Conservation (phyloP, 2,329 filamentous ascomycete genomes). For the Lasiodiplodia hormozganensis region DNA sequence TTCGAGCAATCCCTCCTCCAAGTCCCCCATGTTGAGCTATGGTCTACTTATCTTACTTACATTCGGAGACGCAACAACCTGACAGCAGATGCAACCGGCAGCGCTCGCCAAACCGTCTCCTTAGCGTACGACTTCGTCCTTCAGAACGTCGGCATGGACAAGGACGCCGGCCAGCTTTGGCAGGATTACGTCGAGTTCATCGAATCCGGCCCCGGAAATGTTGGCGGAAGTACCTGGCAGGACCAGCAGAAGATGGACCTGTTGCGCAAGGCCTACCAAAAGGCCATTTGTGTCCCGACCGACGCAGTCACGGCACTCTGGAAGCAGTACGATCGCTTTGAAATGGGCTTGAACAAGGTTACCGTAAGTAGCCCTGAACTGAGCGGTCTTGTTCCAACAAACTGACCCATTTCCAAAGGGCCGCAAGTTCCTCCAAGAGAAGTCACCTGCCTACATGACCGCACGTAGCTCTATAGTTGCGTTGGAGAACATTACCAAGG, state of each 20-base stretch:
- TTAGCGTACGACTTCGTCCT: slow-evolving; percentile 94
- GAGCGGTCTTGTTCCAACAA: not conserved
- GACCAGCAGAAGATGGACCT: slow-evolving; percentile 98
- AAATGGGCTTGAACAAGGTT: slow-evolving; percentile 90
- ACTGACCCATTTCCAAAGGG: slow-evolving; percentile 63
- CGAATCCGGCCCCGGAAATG: slow-evolving; percentile 82
- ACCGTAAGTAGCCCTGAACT: slow-evolving; percentile 65
- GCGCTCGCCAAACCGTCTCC: slow-evolving; percentile 78
- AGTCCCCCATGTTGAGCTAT: slow-evolving; percentile 84
- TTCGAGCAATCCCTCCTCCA: slow-evolving; percentile 81
- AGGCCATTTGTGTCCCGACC: slow-evolving; percentile 86
- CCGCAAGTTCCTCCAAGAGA: slow-evolving; percentile 92
- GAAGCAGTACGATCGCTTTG: slow-evolving; percentile 98
- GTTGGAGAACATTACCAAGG: slow-evolving; percentile 84
- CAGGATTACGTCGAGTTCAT: slow-evolving; percentile 94
- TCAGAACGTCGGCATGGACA: slow-evolving; percentile 86
- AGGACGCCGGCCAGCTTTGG: slow-evolving; percentile 89
- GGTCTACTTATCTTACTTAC: slow-evolving; percentile 94
- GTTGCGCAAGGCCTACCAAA: slow-evolving; percentile 89
- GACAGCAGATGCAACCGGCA: slow-evolving; percentile 76
- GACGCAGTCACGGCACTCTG: slow-evolving; percentile 82
- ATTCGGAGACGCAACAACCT: slow-evolving; percentile 90
- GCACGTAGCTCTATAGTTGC: slow-evolving; percentile 89
- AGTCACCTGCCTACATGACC: slow-evolving; percentile 93
- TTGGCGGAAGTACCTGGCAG: slow-evolving; percentile 90